Conservation (phyloP, 768 basidiomycete species). For the Rhodosporidiobolus sp. region DNA sequence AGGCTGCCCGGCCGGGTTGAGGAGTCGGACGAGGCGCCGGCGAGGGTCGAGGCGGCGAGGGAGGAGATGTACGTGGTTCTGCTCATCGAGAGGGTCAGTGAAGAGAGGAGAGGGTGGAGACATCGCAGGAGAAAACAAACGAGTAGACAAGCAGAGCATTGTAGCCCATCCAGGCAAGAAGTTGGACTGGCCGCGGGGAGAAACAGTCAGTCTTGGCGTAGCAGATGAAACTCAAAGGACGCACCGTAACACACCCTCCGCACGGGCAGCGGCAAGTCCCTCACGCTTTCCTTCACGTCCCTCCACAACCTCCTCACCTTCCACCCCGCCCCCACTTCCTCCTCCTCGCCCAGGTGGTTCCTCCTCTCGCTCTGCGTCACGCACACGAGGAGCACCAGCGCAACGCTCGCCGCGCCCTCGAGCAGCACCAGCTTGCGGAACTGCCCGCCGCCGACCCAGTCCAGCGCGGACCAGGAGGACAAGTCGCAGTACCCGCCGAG, state of each 20-base stretch:
- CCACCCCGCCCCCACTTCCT: constrained; percentile 3
- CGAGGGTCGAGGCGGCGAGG: background rate
- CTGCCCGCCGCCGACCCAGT: constrained; percentile 71
- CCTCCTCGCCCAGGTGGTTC: background rate
- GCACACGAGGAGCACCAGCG: constrained; percentile 85
- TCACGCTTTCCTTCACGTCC: constrained; percentile 50
- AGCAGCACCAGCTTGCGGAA: constrained; percentile 94
- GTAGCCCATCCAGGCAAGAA: constrained; percentile 41
- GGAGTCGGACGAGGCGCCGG: constrained; percentile 53
- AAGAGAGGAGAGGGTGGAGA: background rate
- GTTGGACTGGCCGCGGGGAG: constrained; percentile 21
- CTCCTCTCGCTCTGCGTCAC: constrained; percentile 58
- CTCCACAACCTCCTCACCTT: constrained; percentile 11
- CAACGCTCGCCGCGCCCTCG: constrained; percentile 69
- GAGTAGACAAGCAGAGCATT: constrained; percentile 35
- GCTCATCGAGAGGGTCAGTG: background rate
- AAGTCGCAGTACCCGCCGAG: constrained; percentile 80
- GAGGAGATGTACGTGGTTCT: constrained; percentile 42
- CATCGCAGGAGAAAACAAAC: background rate
- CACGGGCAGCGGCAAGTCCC: constrained; percentile 29
- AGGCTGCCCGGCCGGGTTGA: constrained; percentile 78
- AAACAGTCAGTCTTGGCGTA: background rate
- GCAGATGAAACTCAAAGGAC: background rate
- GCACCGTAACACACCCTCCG: constrained; percentile 38
- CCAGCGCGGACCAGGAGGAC: constrained; percentile 63